Evolutionary conservation across 148 eudicot genomes (phyloP), one percentile per base, ranked within the genome.

Genomic region (Camellia lanceoleosa): DNA sequence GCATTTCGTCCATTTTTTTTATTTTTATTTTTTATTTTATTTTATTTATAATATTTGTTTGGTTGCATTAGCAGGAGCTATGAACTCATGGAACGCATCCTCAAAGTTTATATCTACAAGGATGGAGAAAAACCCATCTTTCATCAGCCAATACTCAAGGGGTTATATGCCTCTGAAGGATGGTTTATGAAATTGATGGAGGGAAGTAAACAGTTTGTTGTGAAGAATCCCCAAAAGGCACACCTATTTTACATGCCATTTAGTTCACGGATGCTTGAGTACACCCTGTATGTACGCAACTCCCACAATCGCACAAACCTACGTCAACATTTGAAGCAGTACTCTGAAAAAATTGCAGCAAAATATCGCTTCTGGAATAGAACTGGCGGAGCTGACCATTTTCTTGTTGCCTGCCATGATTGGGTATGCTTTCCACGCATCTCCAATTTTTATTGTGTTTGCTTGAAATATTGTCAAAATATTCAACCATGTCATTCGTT

Each of bases 171-270:
- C 56, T 94, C 98, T 1, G 98, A 94, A 75, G 98, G 98, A 80
- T 94, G 98, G 98, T 94, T 94, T 86, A 94, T 94, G 98, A 94
- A 94, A 84, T 85, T 92, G 61, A 89, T 94, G 93, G 98, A 91
- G 82, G 90, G 87, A 77, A 94, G 91, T 73, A 87, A 85, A 68
- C 91, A 80, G 3, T 94, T 87, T 65, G 82, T 85, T 16, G 92
- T 91, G 30, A 94, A 91, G 71, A 86, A 91, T 23, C 97, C 98
- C 2, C 76, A 78, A 55, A 90, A 84, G 80, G 98, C 98, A 68
- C 98, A 94, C 85, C 83, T 94, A 15, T 94, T 89, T 83, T 94
- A 92, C 81, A 88, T 94, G 91, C 98, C 98, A 76, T 94, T 92
- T 77, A 94, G 97, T 87, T 88, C 97, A 60, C 81, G 94, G 62